Conservation (phyloP, 176 grass and related monocot species). For the Pontederia crassipes region DNA sequence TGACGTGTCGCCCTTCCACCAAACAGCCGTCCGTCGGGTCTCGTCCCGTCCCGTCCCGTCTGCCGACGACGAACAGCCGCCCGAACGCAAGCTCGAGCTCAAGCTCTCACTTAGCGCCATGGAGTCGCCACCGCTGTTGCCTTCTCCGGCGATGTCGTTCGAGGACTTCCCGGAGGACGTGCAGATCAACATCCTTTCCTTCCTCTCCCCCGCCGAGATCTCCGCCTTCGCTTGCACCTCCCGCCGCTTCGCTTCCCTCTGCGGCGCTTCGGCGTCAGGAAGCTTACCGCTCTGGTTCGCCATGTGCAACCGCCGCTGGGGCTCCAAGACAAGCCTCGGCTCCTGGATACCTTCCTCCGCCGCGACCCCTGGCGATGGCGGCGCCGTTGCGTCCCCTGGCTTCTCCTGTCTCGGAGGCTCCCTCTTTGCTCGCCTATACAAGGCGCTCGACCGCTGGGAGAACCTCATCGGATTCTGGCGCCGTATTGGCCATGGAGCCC, state of each 20-base stretch:
- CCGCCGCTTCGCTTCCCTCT: constrained; percentile 31
- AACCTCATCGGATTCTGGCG: constrained; percentile 36
- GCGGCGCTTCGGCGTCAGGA: constrained; percentile 5
- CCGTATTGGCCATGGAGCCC: constrained; percentile 21
- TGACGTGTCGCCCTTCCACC: too few relatives aligned
- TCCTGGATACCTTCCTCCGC: constrained; percentile 3
- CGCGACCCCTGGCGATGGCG: not conserved
- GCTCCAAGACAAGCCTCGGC: constrained; percentile 6
- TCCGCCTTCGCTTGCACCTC: constrained; percentile 34
- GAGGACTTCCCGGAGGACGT: constrained; percentile 36
- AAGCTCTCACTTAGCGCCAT: not conserved
- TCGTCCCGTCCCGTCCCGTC: not conserved
- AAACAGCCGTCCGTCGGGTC: not conserved
- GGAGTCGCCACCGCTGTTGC: constrained; percentile 7
- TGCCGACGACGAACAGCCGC: not conserved
- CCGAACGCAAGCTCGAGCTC: not conserved
- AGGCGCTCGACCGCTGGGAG: constrained; percentile 35
- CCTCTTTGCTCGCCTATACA: constrained; percentile 21
- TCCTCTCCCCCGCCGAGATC: constrained; percentile 21
- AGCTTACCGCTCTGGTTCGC: constrained; percentile 22
- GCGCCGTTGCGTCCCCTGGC: not conserved
- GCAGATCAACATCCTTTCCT: constrained; percentile 39
- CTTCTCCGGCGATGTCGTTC: constrained; percentile 17
- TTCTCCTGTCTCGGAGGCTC: not conserved
- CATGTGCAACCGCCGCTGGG: constrained; percentile 42